phyloP scores from a whole-genome alignment of 2,329 filamentous ascomycete species.

The Trichoderma cornu-damae region DNA sequence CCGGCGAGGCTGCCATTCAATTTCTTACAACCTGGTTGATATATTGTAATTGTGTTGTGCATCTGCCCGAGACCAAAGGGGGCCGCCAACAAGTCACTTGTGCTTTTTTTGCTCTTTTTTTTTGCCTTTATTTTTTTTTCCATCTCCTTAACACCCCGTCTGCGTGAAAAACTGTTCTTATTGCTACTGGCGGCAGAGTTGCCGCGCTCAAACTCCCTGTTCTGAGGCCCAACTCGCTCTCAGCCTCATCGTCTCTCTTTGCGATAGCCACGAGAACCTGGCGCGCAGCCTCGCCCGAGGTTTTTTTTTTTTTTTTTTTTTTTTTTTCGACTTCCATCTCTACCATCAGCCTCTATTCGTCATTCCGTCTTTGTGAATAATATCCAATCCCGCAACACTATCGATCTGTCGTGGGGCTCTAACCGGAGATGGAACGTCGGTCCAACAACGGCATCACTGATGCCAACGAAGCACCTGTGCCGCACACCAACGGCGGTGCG shows the following conservation, averaged over 20 bases:
- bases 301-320: too few species aligned
- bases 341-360: not conserved
- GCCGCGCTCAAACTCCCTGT: too few species aligned
- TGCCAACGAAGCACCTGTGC: not conserved
- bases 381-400: not conserved
- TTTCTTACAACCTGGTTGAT: not conserved
- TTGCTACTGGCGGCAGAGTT: not conserved
- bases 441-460: constrained; percentile 13
- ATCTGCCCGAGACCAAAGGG: not conserved
- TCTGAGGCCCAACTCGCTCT: not conserved
- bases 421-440: constrained; percentile 17
- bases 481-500: constrained; percentile 10
- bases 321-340: not conserved
- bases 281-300: constrained; percentile 16
- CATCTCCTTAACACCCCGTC: too few species aligned
- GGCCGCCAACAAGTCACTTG: not conserved
- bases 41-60: not conserved
- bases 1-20: constrained; percentile 11
- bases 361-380: not conserved
- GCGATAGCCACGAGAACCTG: not conserved
- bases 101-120: not conserved
- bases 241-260: not conserved
- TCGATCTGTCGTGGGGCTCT: too few species aligned
- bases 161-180: not conserved
- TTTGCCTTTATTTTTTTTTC: too few species aligned